Evolutionary conservation across 1,139 yeast genomes (phyloP), one percentile per base, ranked within the genome.

Genomic region (Yamadazyma mexicana): DNA sequence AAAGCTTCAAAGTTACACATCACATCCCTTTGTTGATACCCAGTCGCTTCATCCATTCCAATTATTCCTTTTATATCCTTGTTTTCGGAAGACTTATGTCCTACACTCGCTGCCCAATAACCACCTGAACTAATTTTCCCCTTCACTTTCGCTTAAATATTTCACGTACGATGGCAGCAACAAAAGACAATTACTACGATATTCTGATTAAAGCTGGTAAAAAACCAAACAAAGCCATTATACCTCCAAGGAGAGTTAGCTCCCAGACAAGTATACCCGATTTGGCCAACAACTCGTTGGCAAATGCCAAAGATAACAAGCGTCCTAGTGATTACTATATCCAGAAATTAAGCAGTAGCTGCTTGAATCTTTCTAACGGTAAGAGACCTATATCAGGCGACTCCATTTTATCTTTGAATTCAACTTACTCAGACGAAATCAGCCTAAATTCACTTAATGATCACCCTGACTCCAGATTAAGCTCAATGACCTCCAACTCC

Each of bases 321-420:
- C 51, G 76, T 32, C 77, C 77, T 1, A 69, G 75, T 29, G 75
- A 70, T 47, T 69, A 68, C 49, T 71, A 61, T 45, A 60, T 68
- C 31, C 64, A 62, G 38, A 66, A 64, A 42, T 48, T 69, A 34
- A 56, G 49, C 26, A 55, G 46, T 23, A 45, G 47, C 24, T 38
- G 47, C 16, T 31, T 52, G 2, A 45, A 44, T 26, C 42, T 47
- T 31, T 33, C 46, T 8, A 34, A 34, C 16, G 38, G 38, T 12
- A 40, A 48, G 34, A 35, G 50, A 17, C 73, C 74, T 1, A 46
- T 51, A 14, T 66, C 73, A 9, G 69, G 68, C 2, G 73, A 66
- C 30, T 67, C 74, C 6, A 56, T 64, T 15, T 46, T 56, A 6
- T 68, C 74, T 3, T 55, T 62, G n/a, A 67, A 58, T 32, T 62